Evolutionary conservation across 116 monocot genomes (phyloP), one percentile per base, ranked within the genome.

Genomic region (Cymodocea nodosa): DNA sequence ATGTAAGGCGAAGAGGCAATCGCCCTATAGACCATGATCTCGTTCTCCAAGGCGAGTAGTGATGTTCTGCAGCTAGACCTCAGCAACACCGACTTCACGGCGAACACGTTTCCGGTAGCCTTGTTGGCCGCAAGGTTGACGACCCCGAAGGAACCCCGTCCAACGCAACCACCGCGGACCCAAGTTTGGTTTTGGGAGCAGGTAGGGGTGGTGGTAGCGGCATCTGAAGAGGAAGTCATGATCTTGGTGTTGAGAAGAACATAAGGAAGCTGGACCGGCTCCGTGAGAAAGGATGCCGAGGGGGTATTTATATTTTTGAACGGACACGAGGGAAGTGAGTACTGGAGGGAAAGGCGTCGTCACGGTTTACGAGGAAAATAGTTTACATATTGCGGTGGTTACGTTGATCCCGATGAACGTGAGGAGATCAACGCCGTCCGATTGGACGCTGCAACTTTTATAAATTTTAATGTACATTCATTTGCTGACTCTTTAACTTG

Each of bases 41-140:
- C 79, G 60, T 70, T 62, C 51, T 74, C 65, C 39, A 79, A 61
- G 10, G 67, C 54, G 14, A 17, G 52, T 0, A 71, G 24, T 12
- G 39, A 68, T 9, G 62, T 2, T 12, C 23, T 35, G 0, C 49
- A 40, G 30, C 20, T 15, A 10, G 34, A 50, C 13, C 8, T 20
- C 51, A 55, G 3, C 12, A 24, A 30, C 16, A 68, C 74, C 20
- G 79, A 79, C 34, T 79, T 79, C n/a, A 79, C 75, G 55, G 74
- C 79, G 62, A 75, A 79, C 44, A 75, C 44, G n/a, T 17, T 14
- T 6, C 75, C 66, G 12, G 36, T 69, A 4, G 73, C 54, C 24
- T 52, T 56, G 69, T 73, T 52, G 56, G 56, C 23, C 52, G 74
- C 79, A 24, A 74, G 51, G 50, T 18, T 64, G 37, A 79, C 79